Base-by-base conservation (phyloP, 257 asterid genomes). In the Osmanthus fragrans region DNA sequence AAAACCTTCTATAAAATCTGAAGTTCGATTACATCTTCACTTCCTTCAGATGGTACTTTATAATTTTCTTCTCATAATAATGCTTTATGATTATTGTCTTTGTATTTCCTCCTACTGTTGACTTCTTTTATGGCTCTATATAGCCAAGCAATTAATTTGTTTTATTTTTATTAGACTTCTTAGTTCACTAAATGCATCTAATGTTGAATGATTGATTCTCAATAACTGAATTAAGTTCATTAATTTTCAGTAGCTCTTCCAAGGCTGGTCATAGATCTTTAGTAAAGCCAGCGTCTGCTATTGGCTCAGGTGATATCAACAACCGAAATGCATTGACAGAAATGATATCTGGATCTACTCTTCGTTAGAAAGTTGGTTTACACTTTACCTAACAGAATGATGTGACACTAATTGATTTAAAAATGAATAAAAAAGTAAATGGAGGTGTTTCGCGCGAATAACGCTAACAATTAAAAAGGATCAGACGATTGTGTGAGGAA, bases 251-350 rank as follows among this genome's bases (percentile, higher is more conserved):
- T 76, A 82, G 83, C 79, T 73, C 81, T 34, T 25, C 76, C 33
- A 80, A 58, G 82, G 80, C 74, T 25, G 71, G 80, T 76, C 69
- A 36, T 56, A 72, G 80, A 51, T 73, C 67, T 71, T 75, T 78
- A 47, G 70, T 82, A 68, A 69, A 82, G 84, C 87, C 90, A 76
- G 34, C 84, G 79, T 82, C 85, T 73, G 92, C 88, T 70, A 87
- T 86, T 60, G 88, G 82, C 73, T 84, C 88, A 30, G 90, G 92
- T 88, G 80, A 79, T 70, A 39, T 69, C 72, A 60, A 54, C 72
- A 64, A 67, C 68, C n/a, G 54, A 18, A 21, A 16, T 36, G 51
- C 76, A 27, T 23, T 77, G 71, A 51, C 72, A 58, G 37, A 71
- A 79, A 71, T 42, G 58, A 68, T 51, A 33, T 76, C 29, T 29